phyloP scores from a whole-genome alignment of 257 asterid species.

The Scutellaria minor region DNA sequence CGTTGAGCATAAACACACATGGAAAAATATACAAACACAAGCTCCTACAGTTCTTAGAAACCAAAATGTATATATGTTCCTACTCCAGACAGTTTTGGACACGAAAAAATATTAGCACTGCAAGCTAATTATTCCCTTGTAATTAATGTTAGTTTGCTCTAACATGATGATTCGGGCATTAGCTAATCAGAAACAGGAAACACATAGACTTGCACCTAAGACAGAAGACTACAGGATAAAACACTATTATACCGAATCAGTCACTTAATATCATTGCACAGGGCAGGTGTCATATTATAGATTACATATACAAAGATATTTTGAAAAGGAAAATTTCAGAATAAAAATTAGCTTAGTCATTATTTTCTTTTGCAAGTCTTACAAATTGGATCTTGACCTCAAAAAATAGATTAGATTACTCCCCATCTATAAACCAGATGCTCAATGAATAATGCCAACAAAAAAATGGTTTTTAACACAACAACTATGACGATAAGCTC shows the following conservation, averaged over 20 bases:
- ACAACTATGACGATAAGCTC: neutral
- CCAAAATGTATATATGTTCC: neutral
- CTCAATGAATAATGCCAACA: neutral
- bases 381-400: neutral
- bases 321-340: too few relatives aligned
- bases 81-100: neutral
- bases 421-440: conserved; percentile 11
- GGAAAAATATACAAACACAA: neutral
- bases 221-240: neutral
- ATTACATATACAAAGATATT: neutral
- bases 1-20: neutral
- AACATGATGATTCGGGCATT: neutral
- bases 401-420: neutral
- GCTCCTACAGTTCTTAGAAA: neutral
- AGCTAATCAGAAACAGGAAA: neutral
- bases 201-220: neutral
- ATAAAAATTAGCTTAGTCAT: neutral
- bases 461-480: neutral
- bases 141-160: neutral
- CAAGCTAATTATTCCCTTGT: neutral
- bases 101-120: neutral
- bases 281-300: conserved; percentile 18
- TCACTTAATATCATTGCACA: neutral
- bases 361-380: neutral
- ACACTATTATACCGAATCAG: neutral